phyloP scores from a whole-genome alignment of 1,284 basidiomycete genomes.

The Austroboletus novae-zelandiae region DNA sequence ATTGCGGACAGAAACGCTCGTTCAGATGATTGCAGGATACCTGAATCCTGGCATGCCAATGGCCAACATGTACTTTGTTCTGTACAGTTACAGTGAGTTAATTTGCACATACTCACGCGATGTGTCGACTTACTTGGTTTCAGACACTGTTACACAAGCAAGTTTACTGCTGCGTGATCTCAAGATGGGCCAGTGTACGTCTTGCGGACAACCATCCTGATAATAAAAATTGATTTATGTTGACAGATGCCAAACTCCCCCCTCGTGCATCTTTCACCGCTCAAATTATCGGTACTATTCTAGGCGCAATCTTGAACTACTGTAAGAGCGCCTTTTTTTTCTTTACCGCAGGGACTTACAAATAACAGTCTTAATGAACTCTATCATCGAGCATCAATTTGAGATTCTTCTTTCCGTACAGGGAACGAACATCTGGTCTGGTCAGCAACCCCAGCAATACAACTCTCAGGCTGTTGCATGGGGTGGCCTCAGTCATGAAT shows the following conservation, averaged over 20 bases:
- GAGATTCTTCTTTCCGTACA: conserved; percentile 44
- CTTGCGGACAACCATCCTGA: conserved; percentile 1
- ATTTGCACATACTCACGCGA: neutral
- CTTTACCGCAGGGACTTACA: neutral
- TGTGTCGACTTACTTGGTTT: neutral
- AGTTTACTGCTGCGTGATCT: conserved; percentile 49
- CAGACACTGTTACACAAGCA: conserved; percentile 45
- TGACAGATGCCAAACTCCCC: conserved; percentile 59
- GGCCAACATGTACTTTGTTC: conserved; percentile 59
- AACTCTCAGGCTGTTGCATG: conserved; percentile 65
- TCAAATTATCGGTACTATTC: conserved; percentile 51
- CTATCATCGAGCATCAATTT: conserved; percentile 52
- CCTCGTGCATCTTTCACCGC: conserved; percentile 63
- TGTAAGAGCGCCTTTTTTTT: conserved; percentile 28
- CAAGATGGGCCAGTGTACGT: conserved; percentile 57
- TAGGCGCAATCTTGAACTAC: conserved; percentile 53
- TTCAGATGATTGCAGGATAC: conserved; percentile 61
- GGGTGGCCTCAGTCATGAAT: conserved; percentile 60
- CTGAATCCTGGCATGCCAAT: conserved; percentile 59
- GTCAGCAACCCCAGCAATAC: conserved; percentile 53
- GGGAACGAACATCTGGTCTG: conserved; percentile 65
- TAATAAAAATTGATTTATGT: neutral
- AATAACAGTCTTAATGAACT: conserved; percentile 48
- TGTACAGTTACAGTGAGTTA: conserved; percentile 46
- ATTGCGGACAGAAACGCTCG: conserved; percentile 28